These are phyloP conservation scores for Candida awuae DNA, from an alignment of 805 yeast species.

Conservation along the genomic window DNA sequence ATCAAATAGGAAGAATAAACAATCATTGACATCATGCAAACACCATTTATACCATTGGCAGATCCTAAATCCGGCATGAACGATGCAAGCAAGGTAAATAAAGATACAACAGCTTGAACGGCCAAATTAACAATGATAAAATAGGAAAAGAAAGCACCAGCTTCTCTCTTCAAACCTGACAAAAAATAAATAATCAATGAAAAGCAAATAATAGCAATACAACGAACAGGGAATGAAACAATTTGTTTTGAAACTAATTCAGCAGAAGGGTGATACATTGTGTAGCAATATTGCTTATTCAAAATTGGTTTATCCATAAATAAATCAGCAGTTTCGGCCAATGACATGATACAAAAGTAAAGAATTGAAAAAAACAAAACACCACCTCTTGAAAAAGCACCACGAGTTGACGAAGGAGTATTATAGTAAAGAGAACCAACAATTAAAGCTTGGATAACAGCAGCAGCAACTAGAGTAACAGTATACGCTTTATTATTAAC, in stretches of 20 bases:
- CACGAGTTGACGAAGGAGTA: constrained; percentile 41
- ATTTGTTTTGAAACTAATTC: constrained; percentile 55
- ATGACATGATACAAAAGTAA: constrained; percentile 53
- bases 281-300: constrained; percentile 55
- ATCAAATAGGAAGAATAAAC: constrained; percentile 58
- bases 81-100: constrained; percentile 49
- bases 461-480: constrained; percentile 45
- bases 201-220: constrained; percentile 42
- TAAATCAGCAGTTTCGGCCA: constrained; percentile 55
- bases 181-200: constrained; percentile 44
- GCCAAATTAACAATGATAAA: neutral
- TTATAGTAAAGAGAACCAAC: constrained; percentile 55
- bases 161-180: constrained; percentile 41
- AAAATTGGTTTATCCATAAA: constrained; percentile 55
- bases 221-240: constrained; percentile 52
- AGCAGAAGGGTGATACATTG: constrained; percentile 56
- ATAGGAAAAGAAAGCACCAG: constrained; percentile 46
- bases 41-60: constrained; percentile 56
- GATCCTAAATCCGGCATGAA: constrained; percentile 38
- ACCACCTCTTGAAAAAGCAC: constrained; percentile 57
- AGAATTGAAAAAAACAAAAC: constrained; percentile 52
- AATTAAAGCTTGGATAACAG: constrained; percentile 49
- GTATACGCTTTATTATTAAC: constrained; percentile 55
- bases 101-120: constrained; percentile 39
- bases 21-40: constrained; percentile 40